These are phyloP conservation scores for Thraustotheca clavata DNA, from an alignment of 352 stramenopile genomes.

Conservation along the genomic window DNA sequence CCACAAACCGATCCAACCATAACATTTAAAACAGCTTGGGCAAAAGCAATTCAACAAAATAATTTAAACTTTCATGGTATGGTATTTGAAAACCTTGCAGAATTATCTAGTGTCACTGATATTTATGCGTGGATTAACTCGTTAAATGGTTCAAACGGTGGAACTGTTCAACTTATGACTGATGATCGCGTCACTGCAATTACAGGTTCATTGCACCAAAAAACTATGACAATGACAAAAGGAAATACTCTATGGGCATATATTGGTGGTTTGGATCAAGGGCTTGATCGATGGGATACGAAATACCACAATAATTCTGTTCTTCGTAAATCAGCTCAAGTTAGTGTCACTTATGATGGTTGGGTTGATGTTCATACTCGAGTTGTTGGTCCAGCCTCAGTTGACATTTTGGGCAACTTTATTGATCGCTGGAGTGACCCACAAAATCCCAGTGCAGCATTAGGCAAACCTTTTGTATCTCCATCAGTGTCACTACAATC, in stretches of 20 bases:
- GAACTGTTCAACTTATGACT: not conserved
- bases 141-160: not conserved
- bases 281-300: conserved; percentile 52
- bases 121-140: conserved; percentile 13
- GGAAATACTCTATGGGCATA: conserved; percentile 29
- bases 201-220: conserved; percentile 23
- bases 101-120: not conserved
- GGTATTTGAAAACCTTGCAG: not conserved
- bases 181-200: not conserved
- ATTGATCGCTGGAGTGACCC: conserved; percentile 51
- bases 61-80: not conserved
- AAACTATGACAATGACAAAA: conserved; percentile 22
- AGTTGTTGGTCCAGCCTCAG: conserved; percentile 34
- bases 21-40: not conserved
- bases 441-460: conserved; percentile 22
- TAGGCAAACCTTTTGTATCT: not conserved
- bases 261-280: conserved; percentile 44
- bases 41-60: not conserved
- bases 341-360: conserved; percentile 33
- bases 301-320: conserved; percentile 35
- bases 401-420: conserved; percentile 60
- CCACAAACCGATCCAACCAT: not conserved
- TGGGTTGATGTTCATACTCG: conserved; percentile 53
- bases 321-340: conserved; percentile 29
- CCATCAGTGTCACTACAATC: not conserved